Base-by-base conservation (phyloP, 345 rosid species). In the Moricandia arvensis region DNA sequence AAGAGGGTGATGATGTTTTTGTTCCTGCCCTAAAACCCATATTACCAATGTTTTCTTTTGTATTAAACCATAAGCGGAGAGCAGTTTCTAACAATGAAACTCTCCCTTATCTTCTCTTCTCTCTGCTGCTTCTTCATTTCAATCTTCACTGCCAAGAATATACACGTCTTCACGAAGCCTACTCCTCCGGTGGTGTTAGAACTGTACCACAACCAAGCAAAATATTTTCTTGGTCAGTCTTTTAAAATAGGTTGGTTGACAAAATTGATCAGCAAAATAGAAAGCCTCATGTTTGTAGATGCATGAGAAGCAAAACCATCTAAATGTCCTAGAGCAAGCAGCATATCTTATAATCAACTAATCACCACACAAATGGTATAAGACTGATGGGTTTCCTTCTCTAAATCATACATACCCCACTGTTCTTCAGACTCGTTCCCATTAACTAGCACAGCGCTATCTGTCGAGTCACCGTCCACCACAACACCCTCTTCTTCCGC, bases 361-460 rank as follows among this genome's bases (percentile, higher is more conserved):
- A 89, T 87, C 96, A 87, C 93, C 89, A 83, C 86, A n/a, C n/a
- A n/a, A 21, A 55, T 86, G 85, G 86, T 84, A 85, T 91, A 86
- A 88, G 87, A 87, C 93, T 77, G 83, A 86, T 74, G 83, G 84
- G 85, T 88, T 82, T 86, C 82, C 91, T 86, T 91, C 91, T 77
- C 90, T 86, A 80, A 80, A 90, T 87, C 91, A 86, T 89, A 91
- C 90, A 47, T 49, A 49, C 57, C 91, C 96, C 97, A 93, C 89
- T 93, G 89, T 90, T 91, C 97, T 83, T 93, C 91, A 34, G 86
- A 88, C 84, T 86, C 91, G 74, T 85, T 90, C 72, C 97, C 94
- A 74, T 91, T 91, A 74, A 91, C 93, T 63, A 91, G 93, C 80
- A 90, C 94, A 4, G 82, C 93, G 59, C 95, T 93, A 69, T 93